Base-by-base conservation (phyloP, 495 filamentous ascomycete genomes). In the Chaetomidium leptoderma region DNA sequence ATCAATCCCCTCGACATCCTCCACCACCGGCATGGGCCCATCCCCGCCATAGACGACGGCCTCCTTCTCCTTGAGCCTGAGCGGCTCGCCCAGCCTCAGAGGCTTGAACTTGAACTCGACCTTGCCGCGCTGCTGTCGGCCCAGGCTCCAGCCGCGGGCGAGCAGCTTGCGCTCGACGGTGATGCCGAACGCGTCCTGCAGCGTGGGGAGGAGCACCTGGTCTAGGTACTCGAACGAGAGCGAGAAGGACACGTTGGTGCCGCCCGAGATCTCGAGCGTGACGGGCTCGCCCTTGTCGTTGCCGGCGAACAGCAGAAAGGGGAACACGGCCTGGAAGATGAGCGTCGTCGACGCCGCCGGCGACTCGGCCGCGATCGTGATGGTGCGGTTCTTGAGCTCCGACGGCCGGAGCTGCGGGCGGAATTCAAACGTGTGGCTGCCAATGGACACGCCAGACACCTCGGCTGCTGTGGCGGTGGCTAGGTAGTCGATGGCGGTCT, bases 271-370 rank as follows among this genome's bases (percentile, higher is more conserved):
- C 16, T 76, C 81, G 4, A 92, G 65, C 17, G 73, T 73, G 32
- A 84, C 73, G 1, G 75, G 76, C 2, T 73, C 66, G 14, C 63
- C 65, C 29, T 50, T 59, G 5, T 68, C 70, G 42, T 66, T 73
- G 30, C 75, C 76, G 1, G 82, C 77, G 57, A 86, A 83, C 2
- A 95, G 68, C 3, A 93, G 68, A 68, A 86, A 92, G 0, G 91
- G 91, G 39, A 95, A 81, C 4, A 96, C 71, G 2, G 91, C 86
- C 70, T 96, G 91, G 60, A 93, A 82, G 27, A 92, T 82, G n/a
- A 95, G 76, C 53, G 84, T 74, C 0, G 89, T 79, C 42, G 80
- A 83, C 0, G 77, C 73, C 3, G 75, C 78, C 11, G 59, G 59
- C 8, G 72, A 76, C 21, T 73, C 71, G 21, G 78, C 68, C 10